Conservation (phyloP, 331 rosid genomes). For the Erythrophleum ivorense region DNA sequence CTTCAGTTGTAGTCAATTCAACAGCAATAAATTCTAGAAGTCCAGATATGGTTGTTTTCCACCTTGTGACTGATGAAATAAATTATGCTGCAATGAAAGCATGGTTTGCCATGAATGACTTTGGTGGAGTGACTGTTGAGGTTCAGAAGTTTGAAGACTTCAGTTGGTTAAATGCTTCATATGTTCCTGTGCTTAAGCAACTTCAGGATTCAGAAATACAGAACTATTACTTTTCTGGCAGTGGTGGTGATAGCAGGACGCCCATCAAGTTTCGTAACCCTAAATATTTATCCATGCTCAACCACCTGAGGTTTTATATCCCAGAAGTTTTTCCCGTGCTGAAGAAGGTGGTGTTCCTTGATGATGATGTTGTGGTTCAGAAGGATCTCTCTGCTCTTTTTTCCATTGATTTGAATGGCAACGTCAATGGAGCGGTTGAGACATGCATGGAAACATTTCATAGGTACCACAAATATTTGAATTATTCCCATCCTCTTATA, state of each 20-base stretch:
- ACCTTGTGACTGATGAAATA: constrained; percentile 70
- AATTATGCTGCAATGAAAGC: constrained; percentile 74
- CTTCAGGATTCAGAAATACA: constrained; percentile 77
- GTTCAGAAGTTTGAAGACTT: constrained; percentile 73
- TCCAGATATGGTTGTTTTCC: constrained; percentile 65
- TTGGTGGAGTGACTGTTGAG: constrained; percentile 62
- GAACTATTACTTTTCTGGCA: constrained; percentile 75
- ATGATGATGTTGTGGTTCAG: constrained; percentile 75
- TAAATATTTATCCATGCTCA: constrained; percentile 77
- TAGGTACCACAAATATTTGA: constrained; percentile 72
- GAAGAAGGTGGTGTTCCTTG: constrained; percentile 67
- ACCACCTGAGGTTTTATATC: constrained; percentile 73
- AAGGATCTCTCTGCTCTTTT: constrained; percentile 68
- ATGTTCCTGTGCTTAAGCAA: constrained; percentile 81
- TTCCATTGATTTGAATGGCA: constrained; percentile 61
- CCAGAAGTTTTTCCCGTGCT: constrained; percentile 79
- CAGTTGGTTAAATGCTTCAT: constrained; percentile 75
- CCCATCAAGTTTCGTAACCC: constrained; percentile 84
- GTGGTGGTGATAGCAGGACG: constrained; percentile 56
- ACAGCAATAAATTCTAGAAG: constrained; percentile 62
- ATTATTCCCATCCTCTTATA: constrained; percentile 76
- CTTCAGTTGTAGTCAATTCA: constrained; percentile 78
- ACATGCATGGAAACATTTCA: constrained; percentile 85
- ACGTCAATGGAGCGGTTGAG: constrained; percentile 78
- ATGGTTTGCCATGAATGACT: constrained; percentile 65